Percentiles rank a stretch among this genome's conserved stretches.
These are phyloP conservation scores for Trichoderma koningiopsis DNA, from an alignment of 2,329 filamentous ascomycete species.

Conservation along the genomic window DNA sequence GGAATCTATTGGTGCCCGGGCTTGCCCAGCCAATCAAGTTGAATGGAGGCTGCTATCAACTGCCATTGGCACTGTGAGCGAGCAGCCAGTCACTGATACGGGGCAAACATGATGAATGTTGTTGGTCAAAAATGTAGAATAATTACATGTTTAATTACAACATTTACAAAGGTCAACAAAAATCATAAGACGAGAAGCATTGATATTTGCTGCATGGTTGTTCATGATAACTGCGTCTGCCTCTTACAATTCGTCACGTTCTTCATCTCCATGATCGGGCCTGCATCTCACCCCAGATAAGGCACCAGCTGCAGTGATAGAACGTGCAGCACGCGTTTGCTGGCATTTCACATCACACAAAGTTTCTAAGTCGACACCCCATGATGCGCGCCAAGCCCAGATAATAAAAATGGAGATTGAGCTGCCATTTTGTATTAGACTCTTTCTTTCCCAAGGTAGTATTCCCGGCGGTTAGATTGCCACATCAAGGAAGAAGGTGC, in stretches of 20 bases:
- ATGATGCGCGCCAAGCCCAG: background rate
- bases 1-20: conserved; percentile 24
- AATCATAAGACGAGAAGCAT: background rate
- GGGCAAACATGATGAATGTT: too few species aligned
- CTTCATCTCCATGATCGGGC: background rate
- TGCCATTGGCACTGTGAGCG: background rate
- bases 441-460: background rate
- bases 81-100: background rate
- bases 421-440: background rate
- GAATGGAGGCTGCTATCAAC: background rate
- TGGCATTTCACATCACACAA: background rate
- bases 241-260: background rate
- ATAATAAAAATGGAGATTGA: background rate
- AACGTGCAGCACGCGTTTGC: background rate
- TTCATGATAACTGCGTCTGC: background rate
- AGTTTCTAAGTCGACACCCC: background rate
- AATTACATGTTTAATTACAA: too few species aligned
- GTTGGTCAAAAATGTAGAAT: background rate
- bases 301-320: background rate
- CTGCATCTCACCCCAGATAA: background rate
- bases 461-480: background rate
- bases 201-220: background rate
- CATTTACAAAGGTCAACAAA: background rate
- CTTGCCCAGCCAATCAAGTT: conserved; percentile 26
- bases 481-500: background rate